phyloP scores from a whole-genome alignment of 768 basidiomycete genomes.

The Cyathus striatus region DNA sequence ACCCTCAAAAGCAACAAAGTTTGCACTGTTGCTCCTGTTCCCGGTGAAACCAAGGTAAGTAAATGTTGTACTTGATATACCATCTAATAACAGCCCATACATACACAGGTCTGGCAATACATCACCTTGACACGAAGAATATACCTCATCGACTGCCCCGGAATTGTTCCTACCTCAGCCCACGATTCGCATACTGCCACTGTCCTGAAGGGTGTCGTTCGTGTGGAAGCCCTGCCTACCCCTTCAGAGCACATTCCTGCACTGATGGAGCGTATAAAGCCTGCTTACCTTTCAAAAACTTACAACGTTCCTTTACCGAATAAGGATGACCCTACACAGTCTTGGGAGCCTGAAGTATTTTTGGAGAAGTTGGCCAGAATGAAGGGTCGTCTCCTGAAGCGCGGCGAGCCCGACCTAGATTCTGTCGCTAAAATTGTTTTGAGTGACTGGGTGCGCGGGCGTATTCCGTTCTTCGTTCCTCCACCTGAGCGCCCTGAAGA shows the following conservation, averaged over 20 bases:
- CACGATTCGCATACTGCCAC: constrained; percentile 86
- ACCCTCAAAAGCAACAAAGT: constrained; percentile 98
- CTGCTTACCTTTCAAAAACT: constrained; percentile 83
- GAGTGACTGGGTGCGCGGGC: constrained; percentile 95
- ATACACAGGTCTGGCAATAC: constrained; percentile 89
- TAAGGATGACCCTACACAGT: constrained; percentile 39
- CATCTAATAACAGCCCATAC: too few species aligned
- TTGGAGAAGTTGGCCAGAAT: constrained; percentile 82
- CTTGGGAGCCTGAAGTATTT: constrained; percentile 75
- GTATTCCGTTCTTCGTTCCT: constrained; percentile 93
- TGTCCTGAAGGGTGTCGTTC: constrained; percentile 94
- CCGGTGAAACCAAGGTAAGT: constrained; percentile 90
- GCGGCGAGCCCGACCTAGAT: constrained; percentile 91
- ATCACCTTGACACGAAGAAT: constrained; percentile 94
- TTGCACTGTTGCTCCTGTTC: constrained; percentile 93
- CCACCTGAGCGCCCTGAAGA: constrained; percentile 83
- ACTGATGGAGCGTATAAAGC: constrained; percentile 88
- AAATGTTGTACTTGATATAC: not conserved
- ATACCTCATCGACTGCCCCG: constrained; percentile 99
- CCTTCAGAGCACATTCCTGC: constrained; percentile 90
- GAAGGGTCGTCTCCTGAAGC: constrained; percentile 88
- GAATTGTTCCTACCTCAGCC: constrained; percentile 92
- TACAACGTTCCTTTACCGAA: constrained; percentile 71
- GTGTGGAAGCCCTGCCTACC: constrained; percentile 89
- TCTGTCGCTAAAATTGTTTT: constrained; percentile 92